These are phyloP conservation scores for Endotrypanum monterogeii DNA, from an alignment of 208 protist genomes.

Conservation along the genomic window DNA sequence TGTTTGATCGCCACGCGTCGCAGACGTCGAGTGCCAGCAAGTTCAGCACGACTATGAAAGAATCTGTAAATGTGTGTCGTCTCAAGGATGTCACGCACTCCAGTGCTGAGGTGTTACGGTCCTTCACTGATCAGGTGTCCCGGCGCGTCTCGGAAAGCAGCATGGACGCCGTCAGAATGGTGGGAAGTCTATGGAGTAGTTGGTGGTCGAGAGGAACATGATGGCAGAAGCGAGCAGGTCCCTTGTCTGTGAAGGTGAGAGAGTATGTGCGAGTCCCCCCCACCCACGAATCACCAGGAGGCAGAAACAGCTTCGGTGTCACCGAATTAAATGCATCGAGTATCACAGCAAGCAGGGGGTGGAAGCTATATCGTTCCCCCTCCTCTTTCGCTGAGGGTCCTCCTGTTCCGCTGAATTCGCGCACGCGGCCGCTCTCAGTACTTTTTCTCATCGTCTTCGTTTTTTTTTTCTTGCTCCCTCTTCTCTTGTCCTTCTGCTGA, in stretches of 20 bases:
- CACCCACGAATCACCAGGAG: neutral
- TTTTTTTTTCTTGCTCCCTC: neutral
- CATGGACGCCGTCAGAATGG: constrained; percentile 31
- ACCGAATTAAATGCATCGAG: neutral
- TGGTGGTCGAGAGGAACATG: constrained; percentile 21
- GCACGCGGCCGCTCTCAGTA: neutral
- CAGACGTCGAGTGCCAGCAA: constrained; percentile 31
- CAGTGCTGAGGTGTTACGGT: constrained; percentile 35
- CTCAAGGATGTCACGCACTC: constrained; percentile 61
- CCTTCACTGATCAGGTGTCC: constrained; percentile 41
- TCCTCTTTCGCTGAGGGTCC: neutral
- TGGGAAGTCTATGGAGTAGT: constrained; percentile 28
- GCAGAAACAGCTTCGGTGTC: neutral
- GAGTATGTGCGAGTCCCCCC: neutral
- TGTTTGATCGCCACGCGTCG: constrained; percentile 52
- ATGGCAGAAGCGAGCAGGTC: neutral
- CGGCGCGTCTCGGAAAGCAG: constrained; percentile 29
- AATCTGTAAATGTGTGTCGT: constrained; percentile 57
- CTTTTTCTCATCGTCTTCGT: neutral
- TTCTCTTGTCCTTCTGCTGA: neutral
- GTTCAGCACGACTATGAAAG: constrained; percentile 48
- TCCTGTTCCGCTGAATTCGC: neutral
- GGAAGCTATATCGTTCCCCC: neutral
- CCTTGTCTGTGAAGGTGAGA: no score
- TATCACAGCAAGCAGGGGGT: neutral